These are phyloP conservation scores for Lonicera japonica DNA, from an alignment of 129 eudicot genomes.

Conservation along the genomic window DNA sequence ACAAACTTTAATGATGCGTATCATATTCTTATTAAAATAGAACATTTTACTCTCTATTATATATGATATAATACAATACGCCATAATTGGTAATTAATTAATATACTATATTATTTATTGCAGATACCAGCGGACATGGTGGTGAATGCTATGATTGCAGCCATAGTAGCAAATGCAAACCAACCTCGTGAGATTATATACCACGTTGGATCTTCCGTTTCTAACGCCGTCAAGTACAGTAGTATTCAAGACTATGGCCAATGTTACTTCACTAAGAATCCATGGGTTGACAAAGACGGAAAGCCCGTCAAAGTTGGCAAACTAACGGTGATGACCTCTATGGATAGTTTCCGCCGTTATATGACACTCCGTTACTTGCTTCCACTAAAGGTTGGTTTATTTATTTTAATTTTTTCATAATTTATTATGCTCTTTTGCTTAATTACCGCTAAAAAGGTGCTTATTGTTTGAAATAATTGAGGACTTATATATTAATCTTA, in stretches of 20 bases:
- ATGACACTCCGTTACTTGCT: slow-evolving; percentile 57
- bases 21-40: no score
- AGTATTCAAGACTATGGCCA: slow-evolving; percentile 36
- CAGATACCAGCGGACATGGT: slow-evolving; percentile 98
- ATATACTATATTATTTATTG: neutral
- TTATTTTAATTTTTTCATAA: no score
- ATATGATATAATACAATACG: no score
- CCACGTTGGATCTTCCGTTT: slow-evolving; percentile 76
- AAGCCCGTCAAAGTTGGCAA: slow-evolving; percentile 51
- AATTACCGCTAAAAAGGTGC: no score
- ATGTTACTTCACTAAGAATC: slow-evolving; percentile 48
- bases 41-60: no score
- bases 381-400: slow-evolving; percentile 71
- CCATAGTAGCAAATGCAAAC: slow-evolving; percentile 60
- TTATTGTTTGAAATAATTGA: no score
- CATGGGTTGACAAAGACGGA: slow-evolving; percentile 81
- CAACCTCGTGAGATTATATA: slow-evolving; percentile 46
- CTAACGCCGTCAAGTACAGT: slow-evolving; percentile 42
- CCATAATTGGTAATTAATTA: no score
- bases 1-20: no score
- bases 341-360: slow-evolving; percentile 64
- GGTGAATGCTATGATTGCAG: slow-evolving; percentile 75
- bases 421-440: no score
- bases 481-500: no score
- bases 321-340: slow-evolving; percentile 39